Percentiles rank a stretch among this genome's conserved stretches.
Evolutionary conservation across 495 filamentous ascomycete genomes (phyloP).

Genomic region (Hyaloscypha hepaticicola): DNA sequence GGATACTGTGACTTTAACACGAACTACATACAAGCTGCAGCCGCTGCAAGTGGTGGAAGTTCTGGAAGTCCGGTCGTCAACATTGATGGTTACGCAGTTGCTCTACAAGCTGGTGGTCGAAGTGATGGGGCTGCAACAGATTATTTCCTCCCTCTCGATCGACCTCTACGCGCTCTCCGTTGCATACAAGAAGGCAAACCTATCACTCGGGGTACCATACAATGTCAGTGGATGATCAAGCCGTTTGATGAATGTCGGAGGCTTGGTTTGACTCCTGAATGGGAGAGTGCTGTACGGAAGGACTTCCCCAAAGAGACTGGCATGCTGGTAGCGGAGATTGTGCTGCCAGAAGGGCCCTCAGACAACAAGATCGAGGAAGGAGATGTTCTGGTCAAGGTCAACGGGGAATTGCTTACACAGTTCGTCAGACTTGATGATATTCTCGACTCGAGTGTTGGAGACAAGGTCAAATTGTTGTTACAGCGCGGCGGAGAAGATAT

Average conservation of each 20-base stretch:
- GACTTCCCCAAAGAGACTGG: constrained; percentile 90
- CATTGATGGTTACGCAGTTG: constrained; percentile 88
- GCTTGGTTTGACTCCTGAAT: constrained; percentile 78
- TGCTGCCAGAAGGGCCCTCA: constrained; percentile 87
- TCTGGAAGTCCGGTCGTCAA: constrained; percentile 98
- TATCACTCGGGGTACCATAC: constrained; percentile 89
- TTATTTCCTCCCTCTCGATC: constrained; percentile 93
- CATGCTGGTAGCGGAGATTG: constrained; percentile 94
- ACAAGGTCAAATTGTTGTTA: constrained; percentile 70
- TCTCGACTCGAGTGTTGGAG: constrained; percentile 81
- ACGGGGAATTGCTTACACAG: constrained; percentile 89
- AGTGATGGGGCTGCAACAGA: constrained; percentile 94
- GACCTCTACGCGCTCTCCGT: constrained; percentile 79
- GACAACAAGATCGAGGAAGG: constrained; percentile 86
- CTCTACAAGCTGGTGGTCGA: constrained; percentile 91
- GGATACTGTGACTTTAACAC: constrained; percentile 99
- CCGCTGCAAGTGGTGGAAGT: constrained; percentile 92
- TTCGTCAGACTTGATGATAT: constrained; percentile 94
- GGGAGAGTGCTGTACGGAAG: constrained; percentile 79
- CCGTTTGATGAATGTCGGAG: constrained; percentile 97
- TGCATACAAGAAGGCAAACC: constrained; percentile 75
- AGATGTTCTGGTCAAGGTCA: constrained; percentile 93
- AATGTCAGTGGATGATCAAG: constrained; percentile 95
- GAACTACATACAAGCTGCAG: constrained; percentile 98
- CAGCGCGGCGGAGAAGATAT: constrained; percentile 87